Evolutionary conservation across 495 filamentous ascomycete species (phyloP).

Genomic region (Mytilinidion resinicola): DNA sequence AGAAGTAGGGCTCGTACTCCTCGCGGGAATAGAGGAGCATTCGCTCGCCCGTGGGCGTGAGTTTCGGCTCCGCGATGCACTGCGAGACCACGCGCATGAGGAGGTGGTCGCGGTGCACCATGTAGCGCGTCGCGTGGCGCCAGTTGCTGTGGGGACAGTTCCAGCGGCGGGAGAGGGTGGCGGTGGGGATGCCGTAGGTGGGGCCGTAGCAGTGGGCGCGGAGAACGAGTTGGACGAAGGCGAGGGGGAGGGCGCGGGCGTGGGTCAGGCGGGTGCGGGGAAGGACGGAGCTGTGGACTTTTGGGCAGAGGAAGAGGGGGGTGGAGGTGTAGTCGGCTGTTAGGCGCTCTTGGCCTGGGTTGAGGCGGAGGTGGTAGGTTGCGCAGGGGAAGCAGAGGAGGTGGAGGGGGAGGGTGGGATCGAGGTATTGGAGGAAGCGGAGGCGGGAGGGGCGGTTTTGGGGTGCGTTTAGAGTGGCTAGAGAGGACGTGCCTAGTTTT

Average conservation of each 20-base stretch:
- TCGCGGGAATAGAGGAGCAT: conserved; percentile 51
- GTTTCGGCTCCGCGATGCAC: conserved; percentile 39
- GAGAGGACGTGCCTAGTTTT: conserved; percentile 38
- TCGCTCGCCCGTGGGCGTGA: conserved; percentile 43
- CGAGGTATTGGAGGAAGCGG: conserved; percentile 44
- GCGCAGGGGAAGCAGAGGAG: conserved; percentile 54
- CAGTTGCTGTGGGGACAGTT: conserved; percentile 41
- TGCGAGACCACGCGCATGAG: conserved; percentile 48
- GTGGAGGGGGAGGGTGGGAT: conserved; percentile 44
- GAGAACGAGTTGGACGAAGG: conserved; percentile 49
- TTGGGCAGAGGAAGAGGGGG: conserved; percentile 49
- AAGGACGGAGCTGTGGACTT: conserved; percentile 38
- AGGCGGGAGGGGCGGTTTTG: conserved; percentile 39
- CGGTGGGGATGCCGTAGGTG: conserved; percentile 41
- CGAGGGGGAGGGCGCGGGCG: conserved; percentile 46
- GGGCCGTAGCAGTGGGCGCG: conserved; percentile 40
- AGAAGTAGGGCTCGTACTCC: conserved; percentile 56
- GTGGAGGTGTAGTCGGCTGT: conserved; percentile 44
- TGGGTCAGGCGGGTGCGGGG: conserved; percentile 48
- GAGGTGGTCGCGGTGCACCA: conserved; percentile 46
- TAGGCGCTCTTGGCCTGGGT: conserved; percentile 46
- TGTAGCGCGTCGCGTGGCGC: conserved; percentile 46
- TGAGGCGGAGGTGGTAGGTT: conserved; percentile 45
- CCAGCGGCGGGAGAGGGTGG: conserved; percentile 46
- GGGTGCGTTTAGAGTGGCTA: conserved; percentile 34